Evolutionary conservation across 2,329 filamentous ascomycete species (phyloP).

Genomic region (Periglandula ipomoeae): DNA sequence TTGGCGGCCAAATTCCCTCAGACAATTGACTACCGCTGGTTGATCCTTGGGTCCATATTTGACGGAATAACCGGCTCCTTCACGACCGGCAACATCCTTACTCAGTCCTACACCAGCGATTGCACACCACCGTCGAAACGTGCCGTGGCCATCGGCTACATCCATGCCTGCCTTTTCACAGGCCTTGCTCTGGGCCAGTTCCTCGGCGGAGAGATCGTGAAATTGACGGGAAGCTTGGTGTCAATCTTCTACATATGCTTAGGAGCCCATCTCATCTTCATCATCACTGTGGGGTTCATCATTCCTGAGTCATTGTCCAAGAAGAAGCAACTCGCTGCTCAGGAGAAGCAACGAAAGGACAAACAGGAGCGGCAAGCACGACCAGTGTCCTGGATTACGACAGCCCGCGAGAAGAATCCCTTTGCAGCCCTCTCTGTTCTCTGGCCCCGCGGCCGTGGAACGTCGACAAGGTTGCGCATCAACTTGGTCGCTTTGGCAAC

Average conservation of each 20-base stretch:
- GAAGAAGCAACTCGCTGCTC: conserved; percentile 59
- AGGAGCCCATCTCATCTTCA: conserved; percentile 63
- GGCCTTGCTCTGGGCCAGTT: conserved; percentile 86
- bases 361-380: conserved; percentile 25
- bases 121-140: conserved; percentile 74
- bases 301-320: conserved; percentile 80
- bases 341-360: conserved; percentile 52
- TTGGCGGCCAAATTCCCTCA: conserved; percentile 69
- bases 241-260: conserved; percentile 80
- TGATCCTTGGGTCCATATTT: conserved; percentile 66
- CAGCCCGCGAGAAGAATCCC: conserved; percentile 49
- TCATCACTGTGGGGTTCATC: conserved; percentile 59
- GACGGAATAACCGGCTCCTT: conserved; percentile 88
- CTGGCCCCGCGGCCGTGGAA: conserved; percentile 59
- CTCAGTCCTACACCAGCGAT: conserved; percentile 82
- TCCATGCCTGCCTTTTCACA: conserved; percentile 80
- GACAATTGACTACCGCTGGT: conserved; percentile 63
- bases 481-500: conserved; percentile 77
- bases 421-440: conserved; percentile 71
- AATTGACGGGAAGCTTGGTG: conserved; percentile 63
- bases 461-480: conserved; percentile 50
- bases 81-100: conserved; percentile 66
- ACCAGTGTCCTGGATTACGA: conserved; percentile 19
- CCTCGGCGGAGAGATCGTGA: conserved; percentile 69
- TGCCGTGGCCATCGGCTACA: conserved; percentile 77